Evolutionary conservation across 106 monocot species (phyloP).

Genomic region (Cymbidium sinense): DNA sequence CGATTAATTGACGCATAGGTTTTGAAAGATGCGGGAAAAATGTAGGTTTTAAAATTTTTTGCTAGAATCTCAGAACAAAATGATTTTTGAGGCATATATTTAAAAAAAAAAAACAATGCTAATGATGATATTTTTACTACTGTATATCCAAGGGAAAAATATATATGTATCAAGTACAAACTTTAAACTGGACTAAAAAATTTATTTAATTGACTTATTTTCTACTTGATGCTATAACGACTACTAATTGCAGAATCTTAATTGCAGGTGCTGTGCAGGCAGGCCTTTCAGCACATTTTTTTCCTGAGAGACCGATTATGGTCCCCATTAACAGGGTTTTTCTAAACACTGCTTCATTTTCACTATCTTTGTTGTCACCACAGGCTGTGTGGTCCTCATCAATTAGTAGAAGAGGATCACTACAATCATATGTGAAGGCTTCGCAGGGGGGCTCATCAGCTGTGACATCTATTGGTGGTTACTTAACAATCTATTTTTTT

Average conservation of each 20-base stretch:
- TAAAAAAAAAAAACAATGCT: too few species aligned
- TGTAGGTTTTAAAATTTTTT: too few species aligned
- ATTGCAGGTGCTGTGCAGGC: not conserved
- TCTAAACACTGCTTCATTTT: not conserved
- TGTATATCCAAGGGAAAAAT: too few species aligned
- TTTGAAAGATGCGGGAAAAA: too few species aligned
- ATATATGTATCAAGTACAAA: too few species aligned
- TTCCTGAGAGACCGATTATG: not conserved
- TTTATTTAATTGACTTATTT: not conserved
- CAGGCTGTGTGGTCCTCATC: not conserved
- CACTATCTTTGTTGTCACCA: not conserved
- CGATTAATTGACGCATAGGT: too few species aligned
- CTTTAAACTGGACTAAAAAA: too few species aligned
- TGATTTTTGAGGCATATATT: too few species aligned
- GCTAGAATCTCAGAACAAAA: too few species aligned
- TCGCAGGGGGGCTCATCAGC: not conserved
- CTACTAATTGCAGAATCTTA: not conserved
- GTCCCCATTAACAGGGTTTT: not conserved
- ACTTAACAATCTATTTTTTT: not conserved
- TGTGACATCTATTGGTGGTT: not conserved
- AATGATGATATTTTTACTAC: too few species aligned
- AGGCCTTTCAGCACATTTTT: not conserved
- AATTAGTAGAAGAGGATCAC: not conserved
- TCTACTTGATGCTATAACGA: not conserved
- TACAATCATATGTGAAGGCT: not conserved